Evolutionary conservation across 805 yeast genomes (phyloP).

Genomic region (Monosporozyma aerobia): DNA sequence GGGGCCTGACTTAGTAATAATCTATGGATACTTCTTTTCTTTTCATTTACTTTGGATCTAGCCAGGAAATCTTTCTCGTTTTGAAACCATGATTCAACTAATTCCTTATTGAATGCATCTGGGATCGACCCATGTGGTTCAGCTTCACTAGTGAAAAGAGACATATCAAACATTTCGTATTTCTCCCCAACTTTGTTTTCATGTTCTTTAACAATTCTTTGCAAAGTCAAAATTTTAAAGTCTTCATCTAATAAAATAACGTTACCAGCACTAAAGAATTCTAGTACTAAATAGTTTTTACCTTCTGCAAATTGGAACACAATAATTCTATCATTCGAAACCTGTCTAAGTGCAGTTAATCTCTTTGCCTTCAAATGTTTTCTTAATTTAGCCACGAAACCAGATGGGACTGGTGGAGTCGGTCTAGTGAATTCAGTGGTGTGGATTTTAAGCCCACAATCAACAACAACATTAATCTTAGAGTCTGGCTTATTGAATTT

Average conservation of each 20-base stretch:
- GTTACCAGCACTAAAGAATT: slow-evolving; percentile 94
- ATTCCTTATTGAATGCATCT: slow-evolving; percentile 8
- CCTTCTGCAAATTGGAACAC: slow-evolving; percentile 85
- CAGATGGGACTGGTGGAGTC: slow-evolving; percentile 72
- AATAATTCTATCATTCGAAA: slow-evolving; percentile 73
- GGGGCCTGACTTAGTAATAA: slow-evolving; percentile 59
- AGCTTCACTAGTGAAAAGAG: slow-evolving; percentile 31
- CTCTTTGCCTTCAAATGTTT: slow-evolving; percentile 79
- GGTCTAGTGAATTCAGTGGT: slow-evolving; percentile 74
- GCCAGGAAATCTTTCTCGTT: slow-evolving; percentile 10
- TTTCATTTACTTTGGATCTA: slow-evolving; percentile 8
- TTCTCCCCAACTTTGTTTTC: slow-evolving; percentile 63
- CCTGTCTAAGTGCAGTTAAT: slow-evolving; percentile 60
- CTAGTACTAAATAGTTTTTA: slow-evolving; percentile 63
- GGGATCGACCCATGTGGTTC: slow-evolving; percentile 7
- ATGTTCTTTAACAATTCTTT: slow-evolving; percentile 69
- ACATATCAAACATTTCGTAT: slow-evolving; percentile 52
- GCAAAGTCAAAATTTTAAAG: slow-evolving; percentile 58
- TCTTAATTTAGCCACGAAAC: slow-evolving; percentile 76
- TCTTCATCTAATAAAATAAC: slow-evolving; percentile 66
- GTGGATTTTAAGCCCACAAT: slow-evolving; percentile 79
- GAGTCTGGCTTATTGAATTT: slow-evolving; percentile 81
- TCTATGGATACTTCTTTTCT: slow-evolving; percentile 53
- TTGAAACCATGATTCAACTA: slow-evolving; percentile 25
- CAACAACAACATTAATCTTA: slow-evolving; percentile 64